Percentiles rank a stretch among this genome's conserved stretches.
These are phyloP conservation scores for Gomphus bonarii DNA, from an alignment of 1,284 basidiomycete species.

Conservation along the genomic window DNA sequence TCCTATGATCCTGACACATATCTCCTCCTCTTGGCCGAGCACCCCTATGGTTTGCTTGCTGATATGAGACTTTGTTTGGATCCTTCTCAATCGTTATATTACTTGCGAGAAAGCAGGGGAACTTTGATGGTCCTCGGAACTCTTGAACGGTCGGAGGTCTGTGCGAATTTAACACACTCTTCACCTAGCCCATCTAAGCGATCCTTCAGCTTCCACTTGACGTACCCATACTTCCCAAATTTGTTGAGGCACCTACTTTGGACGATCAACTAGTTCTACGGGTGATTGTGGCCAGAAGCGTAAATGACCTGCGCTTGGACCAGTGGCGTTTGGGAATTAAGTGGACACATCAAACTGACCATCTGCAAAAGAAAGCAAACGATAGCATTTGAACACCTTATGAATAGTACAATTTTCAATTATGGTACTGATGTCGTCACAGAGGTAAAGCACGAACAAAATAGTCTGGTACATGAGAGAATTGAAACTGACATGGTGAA, in stretches of 20 bases:
- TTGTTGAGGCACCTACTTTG: conserved; percentile 4
- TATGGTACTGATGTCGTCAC: neutral
- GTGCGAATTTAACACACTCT: neutral
- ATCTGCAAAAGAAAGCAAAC: neutral
- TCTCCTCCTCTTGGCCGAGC: conserved; percentile 7
- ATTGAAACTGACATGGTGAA: neutral
- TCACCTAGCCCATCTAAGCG: neutral
- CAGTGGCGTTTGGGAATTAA: conserved; percentile 5
- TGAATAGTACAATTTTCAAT: neutral
- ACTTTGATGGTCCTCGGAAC: conserved; percentile 8
- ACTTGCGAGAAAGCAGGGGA: conserved; percentile 2
- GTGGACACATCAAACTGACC: neutral
- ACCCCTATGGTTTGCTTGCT: conserved; percentile 2
- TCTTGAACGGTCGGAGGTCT: conserved; percentile 5
- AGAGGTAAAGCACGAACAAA: neutral
- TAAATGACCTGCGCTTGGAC: conserved; percentile 2
- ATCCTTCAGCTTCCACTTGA: conserved; percentile 3
- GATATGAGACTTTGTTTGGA: conserved; percentile 11
- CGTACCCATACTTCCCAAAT: conserved; percentile 7
- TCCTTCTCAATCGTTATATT: conserved; percentile 7
- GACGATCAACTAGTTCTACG: conserved; percentile 8
- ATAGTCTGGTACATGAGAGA: neutral
- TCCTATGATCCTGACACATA: conserved; percentile 9
- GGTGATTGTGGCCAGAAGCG: conserved; percentile 2
- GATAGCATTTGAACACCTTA: neutral